Conservation (phyloP, 2,329 filamentous ascomycete species). For the Epichloe aotearoae region DNA sequence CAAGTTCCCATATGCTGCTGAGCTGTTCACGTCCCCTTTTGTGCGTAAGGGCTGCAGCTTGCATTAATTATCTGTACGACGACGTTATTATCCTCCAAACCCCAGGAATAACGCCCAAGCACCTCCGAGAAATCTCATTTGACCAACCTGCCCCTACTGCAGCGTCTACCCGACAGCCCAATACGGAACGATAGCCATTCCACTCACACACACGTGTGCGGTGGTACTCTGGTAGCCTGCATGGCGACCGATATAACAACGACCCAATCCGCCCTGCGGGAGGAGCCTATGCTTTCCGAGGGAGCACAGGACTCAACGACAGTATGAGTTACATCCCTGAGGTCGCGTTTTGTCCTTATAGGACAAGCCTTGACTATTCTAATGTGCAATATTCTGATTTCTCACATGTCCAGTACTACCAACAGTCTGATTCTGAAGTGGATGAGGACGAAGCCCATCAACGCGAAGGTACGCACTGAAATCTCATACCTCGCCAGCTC, state of each 20-base stretch:
- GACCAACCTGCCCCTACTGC: conserved; percentile 7
- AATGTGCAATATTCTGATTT: conserved; percentile 29
- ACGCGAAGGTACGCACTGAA: conserved; percentile 8
- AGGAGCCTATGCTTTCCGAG: conserved; percentile 11
- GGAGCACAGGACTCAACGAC: conserved; percentile 16
- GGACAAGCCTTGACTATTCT: conserved; percentile 25
- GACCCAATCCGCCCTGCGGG: conserved; percentile 15
- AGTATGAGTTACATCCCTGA: conserved; percentile 29
- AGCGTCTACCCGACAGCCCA: conserved; percentile 22
- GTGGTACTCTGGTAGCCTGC: conserved; percentile 10
- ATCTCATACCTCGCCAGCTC: neutral
- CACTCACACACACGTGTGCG: neutral
- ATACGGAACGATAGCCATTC: conserved; percentile 11
- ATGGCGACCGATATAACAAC: conserved; percentile 20
- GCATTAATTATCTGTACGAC: conserved; percentile 5
- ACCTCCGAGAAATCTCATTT: conserved; percentile 3
- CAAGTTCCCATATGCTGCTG: conserved; percentile 1
- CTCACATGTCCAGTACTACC: conserved; percentile 28
- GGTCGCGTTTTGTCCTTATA: conserved; percentile 25
- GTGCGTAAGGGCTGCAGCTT: conserved; percentile 4
- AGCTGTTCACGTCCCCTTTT: neutral
- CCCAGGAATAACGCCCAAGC: conserved; percentile 8
- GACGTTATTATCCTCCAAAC: conserved; percentile 3
- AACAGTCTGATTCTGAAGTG: conserved; percentile 26
- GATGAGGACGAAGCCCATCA: conserved; percentile 15